Evolutionary conservation across 2,329 filamentous ascomycete genomes (phyloP).

Genomic region (Penicillium sp.): DNA sequence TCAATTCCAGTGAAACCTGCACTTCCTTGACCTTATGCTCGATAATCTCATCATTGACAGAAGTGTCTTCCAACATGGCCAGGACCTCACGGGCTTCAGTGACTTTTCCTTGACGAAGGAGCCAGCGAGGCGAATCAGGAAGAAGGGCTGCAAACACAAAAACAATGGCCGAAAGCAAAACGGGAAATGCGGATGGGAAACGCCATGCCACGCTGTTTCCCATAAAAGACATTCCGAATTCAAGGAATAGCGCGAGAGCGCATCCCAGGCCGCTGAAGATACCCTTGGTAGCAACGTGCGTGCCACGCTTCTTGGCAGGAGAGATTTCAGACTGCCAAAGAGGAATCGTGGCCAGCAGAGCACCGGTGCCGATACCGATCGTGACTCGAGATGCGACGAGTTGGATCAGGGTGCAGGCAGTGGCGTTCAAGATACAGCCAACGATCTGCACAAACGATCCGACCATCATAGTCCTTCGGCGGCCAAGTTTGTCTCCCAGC

Average conservation of each 20-base stretch:
- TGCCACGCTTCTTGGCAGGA: conserved; percentile 18
- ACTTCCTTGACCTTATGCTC: conserved; percentile 17
- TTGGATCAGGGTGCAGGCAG: conserved; percentile 13
- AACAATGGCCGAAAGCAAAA: conserved; percentile 15
- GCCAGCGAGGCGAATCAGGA: conserved; percentile 24
- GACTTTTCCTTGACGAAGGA: conserved; percentile 15
- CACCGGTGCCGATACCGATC: conserved; percentile 18
- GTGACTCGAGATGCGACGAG: conserved; percentile 14
- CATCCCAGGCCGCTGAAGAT: conserved; percentile 21
- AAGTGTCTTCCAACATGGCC: conserved; percentile 14
- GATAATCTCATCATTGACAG: conserved; percentile 5
- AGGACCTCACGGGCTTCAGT: conserved; percentile 17
- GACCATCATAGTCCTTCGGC: conserved; percentile 20
- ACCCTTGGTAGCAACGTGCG: conserved; percentile 23
- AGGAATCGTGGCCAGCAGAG: conserved; percentile 19
- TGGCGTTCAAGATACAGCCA: conserved; percentile 15
- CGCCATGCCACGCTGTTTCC: conserved; percentile 17
- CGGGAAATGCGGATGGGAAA: conserved; percentile 18
- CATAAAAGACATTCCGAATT: conserved; percentile 23
- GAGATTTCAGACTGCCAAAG: conserved; percentile 25
- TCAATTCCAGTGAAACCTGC: conserved; percentile 14
- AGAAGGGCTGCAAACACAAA: conserved; percentile 13
- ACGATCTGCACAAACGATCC: conserved; percentile 17
- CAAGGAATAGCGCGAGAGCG: conserved; percentile 19
- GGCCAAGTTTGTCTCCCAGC: conserved; percentile 21